Percentiles rank a stretch among this genome's conserved stretches.
Evolutionary conservation across 2,329 filamentous ascomycete genomes (phyloP).

Genomic region (Clarireedia homoeocarpa): DNA sequence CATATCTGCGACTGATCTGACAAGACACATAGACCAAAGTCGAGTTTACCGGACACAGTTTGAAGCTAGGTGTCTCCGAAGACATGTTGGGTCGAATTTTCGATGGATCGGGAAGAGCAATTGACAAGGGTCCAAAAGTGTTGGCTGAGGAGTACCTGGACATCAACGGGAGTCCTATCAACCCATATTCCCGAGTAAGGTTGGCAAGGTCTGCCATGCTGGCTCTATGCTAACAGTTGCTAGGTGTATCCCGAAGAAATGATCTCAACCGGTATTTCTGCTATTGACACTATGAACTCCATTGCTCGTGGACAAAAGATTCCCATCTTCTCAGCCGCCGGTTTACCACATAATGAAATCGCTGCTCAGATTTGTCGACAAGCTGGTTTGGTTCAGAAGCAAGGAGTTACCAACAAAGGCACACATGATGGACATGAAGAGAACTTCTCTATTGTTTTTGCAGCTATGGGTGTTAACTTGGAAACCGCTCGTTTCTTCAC

Average conservation of each 20-base stretch:
- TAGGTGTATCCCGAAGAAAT: slow-evolving; percentile 99
- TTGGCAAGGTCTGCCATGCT: slow-evolving; percentile 4
- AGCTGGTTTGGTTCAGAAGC: slow-evolving; percentile 73
- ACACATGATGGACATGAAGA: slow-evolving; percentile 96
- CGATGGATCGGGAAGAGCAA: slow-evolving; percentile 93
- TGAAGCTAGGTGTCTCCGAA: slow-evolving; percentile 98
- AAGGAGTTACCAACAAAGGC: slow-evolving; percentile 81
- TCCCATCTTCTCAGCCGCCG: slow-evolving; percentile 95
- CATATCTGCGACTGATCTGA: slow-evolving; percentile 9
- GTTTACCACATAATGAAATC: slow-evolving; percentile 99
- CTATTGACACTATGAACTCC: slow-evolving; percentile 97
- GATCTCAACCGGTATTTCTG: slow-evolving; percentile 98
- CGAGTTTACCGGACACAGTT: slow-evolving; percentile 91
- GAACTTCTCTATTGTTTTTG: slow-evolving; percentile 99
- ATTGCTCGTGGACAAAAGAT: slow-evolving; percentile 99
- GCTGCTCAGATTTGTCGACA: slow-evolving; percentile 98
- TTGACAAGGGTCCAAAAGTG: slow-evolving; percentile 98
- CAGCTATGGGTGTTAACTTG: slow-evolving; percentile 99
- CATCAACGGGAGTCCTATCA: slow-evolving; percentile 98
- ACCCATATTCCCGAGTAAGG: slow-evolving; percentile 91
- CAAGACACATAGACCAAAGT: slow-evolving; percentile 67
- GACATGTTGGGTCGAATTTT: slow-evolving; percentile 99
- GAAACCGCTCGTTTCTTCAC: slow-evolving; percentile 98
- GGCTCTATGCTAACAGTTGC: background rate
- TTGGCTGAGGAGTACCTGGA: slow-evolving; percentile 96